A percentile compares a stretch with the other conserved stretches of the same genome.
Evolutionary conservation across 2,329 filamentous ascomycete genomes (phyloP).

Genomic region (Metarhizium guizhouense): DNA sequence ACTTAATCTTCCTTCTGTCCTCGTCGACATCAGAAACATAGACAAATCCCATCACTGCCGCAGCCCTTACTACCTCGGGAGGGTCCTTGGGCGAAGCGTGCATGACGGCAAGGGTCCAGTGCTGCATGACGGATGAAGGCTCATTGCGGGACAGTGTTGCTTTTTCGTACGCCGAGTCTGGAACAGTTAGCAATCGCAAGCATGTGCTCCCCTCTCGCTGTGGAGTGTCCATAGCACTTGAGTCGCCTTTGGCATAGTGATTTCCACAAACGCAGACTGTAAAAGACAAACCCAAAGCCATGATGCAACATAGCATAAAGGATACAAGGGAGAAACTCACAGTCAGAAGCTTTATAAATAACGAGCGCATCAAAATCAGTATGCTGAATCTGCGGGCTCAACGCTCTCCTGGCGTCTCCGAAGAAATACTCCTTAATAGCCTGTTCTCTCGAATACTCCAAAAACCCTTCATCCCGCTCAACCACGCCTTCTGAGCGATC

Average conservation of each 20-base stretch:
- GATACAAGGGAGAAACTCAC: constrained; percentile 29
- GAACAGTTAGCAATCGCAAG: neutral
- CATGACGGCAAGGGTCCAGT: constrained; percentile 78
- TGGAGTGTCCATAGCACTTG: neutral
- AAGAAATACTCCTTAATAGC: constrained; percentile 93
- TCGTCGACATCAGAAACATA: constrained; percentile 90
- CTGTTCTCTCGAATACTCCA: constrained; percentile 64
- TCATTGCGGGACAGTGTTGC: constrained; percentile 53
- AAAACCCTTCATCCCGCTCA: constrained; percentile 62
- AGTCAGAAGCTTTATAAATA: constrained; percentile 60
- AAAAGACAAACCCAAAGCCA: neutral
- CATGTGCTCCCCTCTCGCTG: neutral
- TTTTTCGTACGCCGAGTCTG: constrained; percentile 20
- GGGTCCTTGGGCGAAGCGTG: constrained; percentile 62
- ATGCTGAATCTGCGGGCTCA: constrained; percentile 82
- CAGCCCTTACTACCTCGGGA: constrained; percentile 65
- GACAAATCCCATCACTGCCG: constrained; percentile 83
- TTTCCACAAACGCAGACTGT: neutral
- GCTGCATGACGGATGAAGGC: constrained; percentile 60
- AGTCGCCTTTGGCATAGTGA: neutral
- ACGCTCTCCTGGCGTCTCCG: constrained; percentile 63
- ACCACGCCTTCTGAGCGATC: constrained; percentile 82
- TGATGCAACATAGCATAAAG: neutral
- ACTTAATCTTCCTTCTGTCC: constrained; percentile 67
- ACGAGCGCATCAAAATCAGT: constrained; percentile 67